Evolutionary conservation across 148 eudicot species (phyloP).

Genomic region (Chenopodium quinoa): DNA sequence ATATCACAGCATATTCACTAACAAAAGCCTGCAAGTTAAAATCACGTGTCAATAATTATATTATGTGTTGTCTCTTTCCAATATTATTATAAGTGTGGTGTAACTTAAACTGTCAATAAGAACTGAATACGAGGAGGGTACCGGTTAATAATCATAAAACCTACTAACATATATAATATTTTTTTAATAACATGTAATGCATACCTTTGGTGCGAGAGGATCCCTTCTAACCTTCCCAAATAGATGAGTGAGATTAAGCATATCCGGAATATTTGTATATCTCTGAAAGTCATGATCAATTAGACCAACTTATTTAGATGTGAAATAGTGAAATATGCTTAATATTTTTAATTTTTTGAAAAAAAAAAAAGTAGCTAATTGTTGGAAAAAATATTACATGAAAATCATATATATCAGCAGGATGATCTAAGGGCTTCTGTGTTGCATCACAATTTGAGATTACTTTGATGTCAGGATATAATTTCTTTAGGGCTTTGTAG

Average conservation of each 20-base stretch:
- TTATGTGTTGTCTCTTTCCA: no score
- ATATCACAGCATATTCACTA: conserved; percentile 79
- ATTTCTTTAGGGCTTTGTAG: conserved; percentile 24
- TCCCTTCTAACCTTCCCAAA: conserved; percentile 13
- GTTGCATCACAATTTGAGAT: conserved; percentile 35
- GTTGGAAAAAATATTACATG: conserved; percentile 34
- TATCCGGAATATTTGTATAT: conserved; percentile 13
- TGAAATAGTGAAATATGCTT: no score
- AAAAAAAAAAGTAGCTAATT: neutral
- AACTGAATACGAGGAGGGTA: neutral
- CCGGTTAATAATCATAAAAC: no score
- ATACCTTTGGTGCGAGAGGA: conserved; percentile 29
- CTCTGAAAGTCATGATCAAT: neutral
- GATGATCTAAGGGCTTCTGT: conserved; percentile 27
- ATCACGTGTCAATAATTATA: neutral
- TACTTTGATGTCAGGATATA: conserved; percentile 28
- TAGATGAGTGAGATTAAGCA: conserved; percentile 16
- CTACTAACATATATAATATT: no score
- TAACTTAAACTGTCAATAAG: no score
- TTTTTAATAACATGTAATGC: no score
- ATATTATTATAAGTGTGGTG: no score
- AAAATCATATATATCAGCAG: conserved; percentile 34
- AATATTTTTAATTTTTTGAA: no score
- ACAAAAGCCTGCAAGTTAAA: conserved; percentile 63
- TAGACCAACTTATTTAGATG: no score